Percentiles rank a stretch among this genome's conserved stretches.
Conservation (phyloP, 1,139 yeast genomes). For the Suhomyces taliae region DNA sequence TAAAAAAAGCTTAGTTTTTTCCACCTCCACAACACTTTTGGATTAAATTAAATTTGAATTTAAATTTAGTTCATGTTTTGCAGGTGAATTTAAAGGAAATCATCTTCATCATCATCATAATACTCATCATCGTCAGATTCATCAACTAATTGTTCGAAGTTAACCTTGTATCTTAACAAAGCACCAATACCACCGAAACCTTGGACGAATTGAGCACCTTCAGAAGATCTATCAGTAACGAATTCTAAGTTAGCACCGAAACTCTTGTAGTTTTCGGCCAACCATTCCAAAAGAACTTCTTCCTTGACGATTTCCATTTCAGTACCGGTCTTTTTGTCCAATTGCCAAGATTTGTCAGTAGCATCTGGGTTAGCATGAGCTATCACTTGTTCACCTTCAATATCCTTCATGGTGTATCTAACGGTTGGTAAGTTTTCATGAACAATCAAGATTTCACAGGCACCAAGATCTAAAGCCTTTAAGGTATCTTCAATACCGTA, state of each 20-base stretch:
- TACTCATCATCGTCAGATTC: conserved; percentile 87
- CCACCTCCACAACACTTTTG: no score
- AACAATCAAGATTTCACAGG: conserved; percentile 89
- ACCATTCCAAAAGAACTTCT: conserved; percentile 89
- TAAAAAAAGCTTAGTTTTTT: no score
- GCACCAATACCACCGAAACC: conserved; percentile 99
- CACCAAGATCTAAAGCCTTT: conserved; percentile 94
- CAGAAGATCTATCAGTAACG: conserved; percentile 93
- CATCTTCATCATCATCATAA: conserved; percentile 70
- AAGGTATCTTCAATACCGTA: conserved; percentile 95
- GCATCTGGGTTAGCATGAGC: conserved; percentile 72
- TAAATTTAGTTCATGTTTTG: no score
- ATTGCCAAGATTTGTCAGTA: conserved; percentile 72
- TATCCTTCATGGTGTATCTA: conserved; percentile 81
- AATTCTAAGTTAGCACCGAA: conserved; percentile 95
- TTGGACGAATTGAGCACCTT: conserved; percentile 96
- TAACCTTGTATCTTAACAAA: conserved; percentile 89
- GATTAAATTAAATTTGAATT: no score
- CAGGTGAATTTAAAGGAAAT: conserved; percentile 36
- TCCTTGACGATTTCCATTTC: conserved; percentile 88
- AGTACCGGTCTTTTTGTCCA: conserved; percentile 82
- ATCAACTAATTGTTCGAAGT: conserved; percentile 90
- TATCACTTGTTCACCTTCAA: conserved; percentile 75
- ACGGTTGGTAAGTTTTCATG: conserved; percentile 85
- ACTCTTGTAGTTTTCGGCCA: conserved; percentile 91